Base-by-base conservation (phyloP, 192 early-diverging fungal species). In the Rhizophagus clarus region DNA sequence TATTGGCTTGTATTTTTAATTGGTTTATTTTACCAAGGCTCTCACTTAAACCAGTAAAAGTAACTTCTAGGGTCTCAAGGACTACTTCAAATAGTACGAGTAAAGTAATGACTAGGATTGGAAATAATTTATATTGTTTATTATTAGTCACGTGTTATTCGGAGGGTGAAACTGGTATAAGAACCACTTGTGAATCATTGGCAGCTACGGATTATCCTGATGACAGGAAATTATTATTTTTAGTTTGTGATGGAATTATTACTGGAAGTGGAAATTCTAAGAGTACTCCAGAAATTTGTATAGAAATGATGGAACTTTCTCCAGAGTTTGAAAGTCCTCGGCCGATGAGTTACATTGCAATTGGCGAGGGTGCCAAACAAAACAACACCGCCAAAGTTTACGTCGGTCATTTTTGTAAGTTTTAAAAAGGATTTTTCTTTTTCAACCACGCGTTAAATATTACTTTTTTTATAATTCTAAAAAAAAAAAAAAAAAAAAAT, bases 71-170 rank as follows among this genome's bases (percentile, higher is more conserved):
- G 37, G 37, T 40, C 8, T 49, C 84, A 76, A 42, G 22, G 77
- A 12, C 76, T 79, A 28, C 80, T 82, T 17, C 72, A 79, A 69
- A 49, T 42, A 85, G 77, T 63, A 17, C 87, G 71, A 17, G 79
- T 82, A n/a, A 82, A 81, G 51, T 85, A 11, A 86, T 86, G 84
- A 79, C 81, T 68, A 80, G 85, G 83, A 83, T 83, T 14, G 81
- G 83, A 32, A 85, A 82, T 66, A 78, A 84, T 12, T 69, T 82
- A 4, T 86, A 90, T 77, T 91, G 91, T 2, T 84, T 97, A 69
- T 88, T 95, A 60, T 83, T 97, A 56, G 94, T 98, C 2, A 94
- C 96, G 2, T 95, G 94, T 82, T 98, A 98, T 83, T 97, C 96
- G 37, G 97, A 98, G 84, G 93, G 94, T 67, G 90, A 92, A 42